Evolutionary conservation across 2,329 filamentous ascomycete genomes (phyloP), one percentile per base, ranked within the genome.

Genomic region (Pseudocercospora vitis): DNA sequence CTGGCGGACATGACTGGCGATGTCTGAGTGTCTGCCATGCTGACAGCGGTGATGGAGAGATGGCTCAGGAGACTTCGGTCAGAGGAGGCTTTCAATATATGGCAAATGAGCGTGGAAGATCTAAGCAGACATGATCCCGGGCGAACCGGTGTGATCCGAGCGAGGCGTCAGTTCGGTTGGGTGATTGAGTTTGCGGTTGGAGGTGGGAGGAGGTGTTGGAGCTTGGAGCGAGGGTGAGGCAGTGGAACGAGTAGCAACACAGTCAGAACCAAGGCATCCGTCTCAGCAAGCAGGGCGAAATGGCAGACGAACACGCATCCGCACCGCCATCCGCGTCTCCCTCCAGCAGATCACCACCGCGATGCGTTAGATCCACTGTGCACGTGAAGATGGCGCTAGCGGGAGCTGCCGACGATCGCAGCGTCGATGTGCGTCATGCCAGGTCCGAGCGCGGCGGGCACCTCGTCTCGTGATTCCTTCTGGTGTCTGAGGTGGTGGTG

Each of bases 1-100:
- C 37, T n/a, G 35, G 39, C 50, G 37, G 49, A 53, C 48, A 51
- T 58, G 54, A 56, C 46, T 9, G 58, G 51, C 37, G 53, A 32
- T 19, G 53, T 26, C 29, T 40, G 37, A 37, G 54, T 56, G 18
- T 57, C 32, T 31, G 53, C 48, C 53, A 58, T 58, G 26, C n/a
- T 51, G 19, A 24, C 40, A 7, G n/a, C 3, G 14, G 40, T 7
- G 12, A 29, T 29, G 29, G 40, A 24, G 40, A 45, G 40, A 12
- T 12, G 28, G 39, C 12, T 26, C 24, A 29, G 26, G 26, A 29
- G 26, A 11, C 6, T 7, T 29, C 6, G 26, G 6, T 11, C 11
- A 16, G 14, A 7, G 7, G 7, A 16, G 7, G 14, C 6, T n/a
- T 11, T 35, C 32, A 14, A 35, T 16, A n/a, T 35, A 16, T 35